Percentiles rank a stretch among this genome's conserved stretches.
Conservation (phyloP, 2,329 filamentous ascomycete species). For the Fusarium palustre region DNA sequence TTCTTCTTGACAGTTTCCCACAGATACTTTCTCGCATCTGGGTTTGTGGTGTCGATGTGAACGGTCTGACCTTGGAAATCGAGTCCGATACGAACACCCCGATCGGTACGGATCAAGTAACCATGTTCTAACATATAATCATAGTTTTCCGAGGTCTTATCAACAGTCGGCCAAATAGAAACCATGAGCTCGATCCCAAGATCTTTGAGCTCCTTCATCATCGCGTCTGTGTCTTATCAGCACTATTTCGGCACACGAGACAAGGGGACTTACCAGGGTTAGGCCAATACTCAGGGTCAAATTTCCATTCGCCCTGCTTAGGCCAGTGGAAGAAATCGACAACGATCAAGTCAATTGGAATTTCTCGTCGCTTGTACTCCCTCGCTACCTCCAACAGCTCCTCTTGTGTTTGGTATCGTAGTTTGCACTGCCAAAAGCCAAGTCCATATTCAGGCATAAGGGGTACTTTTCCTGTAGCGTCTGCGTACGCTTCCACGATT, state of each 20-base stretch:
- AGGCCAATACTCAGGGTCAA: slow-evolving; percentile 73
- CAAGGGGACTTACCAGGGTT: slow-evolving; percentile 62
- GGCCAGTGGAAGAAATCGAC: slow-evolving; percentile 77
- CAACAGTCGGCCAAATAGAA: slow-evolving; percentile 76
- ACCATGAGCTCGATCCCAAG: slow-evolving; percentile 75
- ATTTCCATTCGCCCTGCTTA: slow-evolving; percentile 74
- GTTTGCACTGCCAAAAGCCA: slow-evolving; percentile 76
- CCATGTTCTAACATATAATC: slow-evolving; percentile 71
- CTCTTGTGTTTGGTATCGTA: slow-evolving; percentile 74
- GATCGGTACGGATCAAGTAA: slow-evolving; percentile 69
- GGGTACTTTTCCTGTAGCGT: slow-evolving; percentile 68
- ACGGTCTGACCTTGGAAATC: slow-evolving; percentile 69
- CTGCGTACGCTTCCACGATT: slow-evolving; percentile 67
- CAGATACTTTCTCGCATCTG: slow-evolving; percentile 66
- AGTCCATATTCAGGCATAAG: slow-evolving; percentile 77
- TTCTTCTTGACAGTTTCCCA: slow-evolving; percentile 70
- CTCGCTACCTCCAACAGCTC: slow-evolving; percentile 70
- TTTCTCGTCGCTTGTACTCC: slow-evolving; percentile 65
- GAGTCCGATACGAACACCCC: slow-evolving; percentile 69
- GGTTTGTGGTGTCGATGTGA: slow-evolving; percentile 74
- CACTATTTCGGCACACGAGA: not conserved
- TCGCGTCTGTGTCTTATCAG: slow-evolving; percentile 58
- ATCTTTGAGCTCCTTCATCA: slow-evolving; percentile 70
- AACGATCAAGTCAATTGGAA: slow-evolving; percentile 75
- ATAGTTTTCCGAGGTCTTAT: slow-evolving; percentile 69